Base-by-base conservation (phyloP, 2,329 filamentous ascomycete genomes). In the Xylariaceae sp. region DNA sequence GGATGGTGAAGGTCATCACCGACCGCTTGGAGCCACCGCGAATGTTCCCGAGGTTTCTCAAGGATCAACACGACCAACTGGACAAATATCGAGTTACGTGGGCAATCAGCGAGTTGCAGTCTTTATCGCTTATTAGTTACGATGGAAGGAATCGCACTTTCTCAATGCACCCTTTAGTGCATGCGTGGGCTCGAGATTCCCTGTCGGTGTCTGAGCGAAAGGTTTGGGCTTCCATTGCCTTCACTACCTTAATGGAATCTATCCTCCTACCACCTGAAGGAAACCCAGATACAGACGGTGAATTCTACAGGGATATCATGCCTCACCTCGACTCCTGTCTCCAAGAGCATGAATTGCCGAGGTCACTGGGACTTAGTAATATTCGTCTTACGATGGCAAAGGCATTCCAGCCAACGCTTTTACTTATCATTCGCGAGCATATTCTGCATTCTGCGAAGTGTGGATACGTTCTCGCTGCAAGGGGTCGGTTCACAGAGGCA, bases 161-260 rank as follows among this genome's bases (percentile, higher is more conserved):
- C 34, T 54, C 51, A 19, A 47, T 54, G 34, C 51, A 54, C 23
- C 51, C 51, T 31, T 21, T 54, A 14, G 43, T 54, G 5, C 51
- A 54, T 41, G 51, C 51, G 3, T 54, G 51, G 51, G 51, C 51
- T 29, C 40, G 51, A 48, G 51, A 54, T 39, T 54, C 43, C 9
- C 23, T 54, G 24, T 41, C 51, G 17, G 26, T 19, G 23, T 47
- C 51, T n/a, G 51, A 54, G 33, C 21, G 51, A n/a, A 54, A 54
- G 19, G 24, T 54, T 14, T 54, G 51, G 51, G 51, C 51, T 14
- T 54, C 51, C 17, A 54, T 54, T 26, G 51, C 51, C 29, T 54
- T 54, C 19, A 48, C n/a, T 11, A 54, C 43, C 9, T n/a, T 54
- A 12, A 54, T 54, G 51, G 51, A 54, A 16, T 54, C 51, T 23